Percentiles rank a stretch among this genome's conserved stretches.
Evolutionary conservation across 305 asterid species (phyloP).

Genomic region (Fraxinus platypoda): DNA sequence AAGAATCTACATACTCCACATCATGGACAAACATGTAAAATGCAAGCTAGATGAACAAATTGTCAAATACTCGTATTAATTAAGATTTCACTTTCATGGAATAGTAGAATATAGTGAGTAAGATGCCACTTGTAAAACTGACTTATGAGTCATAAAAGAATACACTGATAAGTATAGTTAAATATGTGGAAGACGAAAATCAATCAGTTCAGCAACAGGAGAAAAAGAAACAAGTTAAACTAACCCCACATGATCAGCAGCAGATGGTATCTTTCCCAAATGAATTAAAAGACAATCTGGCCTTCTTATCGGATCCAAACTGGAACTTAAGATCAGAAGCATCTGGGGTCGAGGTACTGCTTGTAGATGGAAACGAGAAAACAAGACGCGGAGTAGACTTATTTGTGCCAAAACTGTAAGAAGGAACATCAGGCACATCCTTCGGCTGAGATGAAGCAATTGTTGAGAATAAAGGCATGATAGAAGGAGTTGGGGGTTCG

Average conservation of each 20-base stretch:
- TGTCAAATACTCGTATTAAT: not conserved
- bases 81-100: not conserved
- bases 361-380: slow-evolving; percentile 75
- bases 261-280: slow-evolving; percentile 58
- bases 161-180: not conserved
- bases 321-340: slow-evolving; percentile 57
- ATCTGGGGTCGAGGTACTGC: slow-evolving; percentile 41
- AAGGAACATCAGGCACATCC: slow-evolving; percentile 44
- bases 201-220: not conserved
- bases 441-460: slow-evolving; percentile 35
- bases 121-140: not conserved
- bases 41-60: not conserved
- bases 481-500: slow-evolving; percentile 89
- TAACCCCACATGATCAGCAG: slow-evolving; percentile 29
- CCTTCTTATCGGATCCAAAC: slow-evolving; percentile 64
- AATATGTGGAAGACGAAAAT: not conserved
- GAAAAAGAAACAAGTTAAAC: not conserved
- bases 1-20: not conserved
- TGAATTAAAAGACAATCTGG: slow-evolving; percentile 61
- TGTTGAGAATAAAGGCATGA: slow-evolving; percentile 45
- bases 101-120: not conserved
- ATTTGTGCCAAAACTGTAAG: slow-evolving; percentile 56
- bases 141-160: not conserved
- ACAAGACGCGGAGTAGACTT: slow-evolving; percentile 46
- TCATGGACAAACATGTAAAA: not conserved